phyloP scores from a whole-genome alignment of 2,329 filamentous ascomycete species.

The Pseudocercospora musae region DNA sequence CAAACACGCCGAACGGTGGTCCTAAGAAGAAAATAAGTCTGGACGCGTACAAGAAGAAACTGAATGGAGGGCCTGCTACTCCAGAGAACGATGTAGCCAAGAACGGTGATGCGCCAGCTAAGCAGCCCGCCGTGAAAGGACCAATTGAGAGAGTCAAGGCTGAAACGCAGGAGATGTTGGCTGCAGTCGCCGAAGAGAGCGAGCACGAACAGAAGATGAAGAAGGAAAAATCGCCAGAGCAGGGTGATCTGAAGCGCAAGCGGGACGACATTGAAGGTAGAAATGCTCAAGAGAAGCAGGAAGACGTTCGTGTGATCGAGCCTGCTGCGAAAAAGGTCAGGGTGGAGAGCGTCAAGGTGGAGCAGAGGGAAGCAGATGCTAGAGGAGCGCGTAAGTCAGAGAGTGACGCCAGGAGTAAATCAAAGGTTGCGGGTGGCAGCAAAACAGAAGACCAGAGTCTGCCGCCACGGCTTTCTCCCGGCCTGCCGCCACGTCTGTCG shows the following conservation, averaged over 20 bases:
- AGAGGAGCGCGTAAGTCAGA: not conserved
- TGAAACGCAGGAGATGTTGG: slow-evolving; percentile 33
- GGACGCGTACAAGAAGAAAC: slow-evolving; percentile 57
- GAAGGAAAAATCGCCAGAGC: slow-evolving; percentile 14
- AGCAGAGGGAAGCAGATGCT: slow-evolving; percentile 1
- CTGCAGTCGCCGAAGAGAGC: slow-evolving; percentile 25
- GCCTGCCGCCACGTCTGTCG: slow-evolving; percentile 19
- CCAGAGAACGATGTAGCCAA: slow-evolving; percentile 21
- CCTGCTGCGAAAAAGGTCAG: slow-evolving; percentile 14
- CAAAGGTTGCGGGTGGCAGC: not conserved
- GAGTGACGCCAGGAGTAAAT: not conserved
- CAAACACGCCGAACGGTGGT: slow-evolving; percentile 40
- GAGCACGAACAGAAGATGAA: slow-evolving; percentile 14
- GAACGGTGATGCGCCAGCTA: slow-evolving; percentile 20
- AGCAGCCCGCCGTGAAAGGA: slow-evolving; percentile 32
- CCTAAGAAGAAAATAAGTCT: slow-evolving; percentile 62
- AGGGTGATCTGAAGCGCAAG: slow-evolving; percentile 31
- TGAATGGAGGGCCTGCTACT: slow-evolving; percentile 36
- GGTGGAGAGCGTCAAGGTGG: slow-evolving; percentile 1
- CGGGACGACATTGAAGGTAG: slow-evolving; percentile 11
- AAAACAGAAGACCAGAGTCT: slow-evolving; percentile 11
- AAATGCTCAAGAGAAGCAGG: slow-evolving; percentile 2
- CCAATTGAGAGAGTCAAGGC: slow-evolving; percentile 34
- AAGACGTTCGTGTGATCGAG: not conserved
- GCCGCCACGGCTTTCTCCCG: slow-evolving; percentile 20